Evolutionary conservation across 75 land plant genomes (phyloP).

Genomic region (Cunninghamia lanceolata): DNA sequence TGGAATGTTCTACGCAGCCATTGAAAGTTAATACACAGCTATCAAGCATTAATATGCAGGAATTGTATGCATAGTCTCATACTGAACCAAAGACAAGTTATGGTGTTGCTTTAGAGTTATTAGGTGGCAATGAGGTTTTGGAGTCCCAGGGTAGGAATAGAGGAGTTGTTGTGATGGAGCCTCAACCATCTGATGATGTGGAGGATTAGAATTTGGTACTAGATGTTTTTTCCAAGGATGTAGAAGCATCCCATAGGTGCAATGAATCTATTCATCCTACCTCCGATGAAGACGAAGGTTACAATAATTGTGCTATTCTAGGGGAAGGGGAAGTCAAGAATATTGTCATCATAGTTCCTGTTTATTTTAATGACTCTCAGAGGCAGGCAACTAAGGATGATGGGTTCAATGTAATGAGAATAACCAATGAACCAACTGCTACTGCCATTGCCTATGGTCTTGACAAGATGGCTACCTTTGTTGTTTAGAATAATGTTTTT

Average conservation of each 20-base stretch:
- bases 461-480: slow-evolving; percentile 66
- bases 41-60: no score
- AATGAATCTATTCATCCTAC: not conserved
- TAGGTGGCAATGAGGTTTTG: not conserved
- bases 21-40: no score
- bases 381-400: slow-evolving; percentile 75
- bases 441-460: slow-evolving; percentile 81
- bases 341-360: slow-evolving; percentile 69
- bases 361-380: slow-evolving; percentile 73
- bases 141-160: not conserved
- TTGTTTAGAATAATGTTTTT: slow-evolving; percentile 69
- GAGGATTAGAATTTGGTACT: not conserved
- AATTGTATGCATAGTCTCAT: no score
- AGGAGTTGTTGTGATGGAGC: not conserved
- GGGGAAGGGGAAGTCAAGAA: not conserved
- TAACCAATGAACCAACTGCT: slow-evolving; percentile 78
- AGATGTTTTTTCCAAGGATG: not conserved
- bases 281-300: not conserved
- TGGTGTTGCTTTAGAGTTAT: not conserved
- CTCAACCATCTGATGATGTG: not conserved
- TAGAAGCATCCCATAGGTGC: not conserved
- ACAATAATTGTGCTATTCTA: not conserved
- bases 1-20: no score
- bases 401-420: slow-evolving; percentile 68
- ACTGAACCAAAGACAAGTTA: not conserved